These are phyloP conservation scores for Venustampulla echinocandica DNA, from an alignment of 495 filamentous ascomycete species.

Conservation along the genomic window DNA sequence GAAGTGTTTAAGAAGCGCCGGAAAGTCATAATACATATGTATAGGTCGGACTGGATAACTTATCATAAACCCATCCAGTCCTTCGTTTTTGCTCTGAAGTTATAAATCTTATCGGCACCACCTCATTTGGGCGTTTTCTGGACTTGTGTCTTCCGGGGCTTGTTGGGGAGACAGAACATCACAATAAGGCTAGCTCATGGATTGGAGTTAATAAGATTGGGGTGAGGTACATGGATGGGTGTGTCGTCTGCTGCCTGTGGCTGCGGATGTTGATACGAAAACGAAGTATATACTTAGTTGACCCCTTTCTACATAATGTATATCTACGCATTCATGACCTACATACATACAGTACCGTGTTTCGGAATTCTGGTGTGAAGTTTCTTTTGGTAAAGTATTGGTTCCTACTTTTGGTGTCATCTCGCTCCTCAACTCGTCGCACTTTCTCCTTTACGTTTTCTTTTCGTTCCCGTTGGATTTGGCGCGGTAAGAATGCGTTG, in stretches of 20 bases:
- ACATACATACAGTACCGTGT: not conserved
- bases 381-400: too few species aligned
- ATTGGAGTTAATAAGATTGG: not conserved
- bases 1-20: conserved; percentile 54
- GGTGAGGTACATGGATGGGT: not conserved
- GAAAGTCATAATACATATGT: conserved; percentile 37
- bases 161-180: not conserved
- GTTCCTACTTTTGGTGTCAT: too few species aligned
- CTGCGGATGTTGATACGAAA: too few species aligned
- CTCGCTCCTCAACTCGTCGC: too few species aligned
- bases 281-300: not conserved
- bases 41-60: not conserved
- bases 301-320: conserved; percentile 5
- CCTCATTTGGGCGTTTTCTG: too few species aligned
- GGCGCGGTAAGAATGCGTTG: too few species aligned
- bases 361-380: not conserved
- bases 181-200: not conserved
- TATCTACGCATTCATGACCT: conserved; percentile 3
- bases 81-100: too few species aligned
- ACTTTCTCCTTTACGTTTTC: too few species aligned
- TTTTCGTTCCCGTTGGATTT: too few species aligned
- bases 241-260: too few species aligned
- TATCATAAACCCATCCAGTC: not conserved
- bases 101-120: too few species aligned
- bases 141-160: too few species aligned